A percentile compares a stretch with the other conserved stretches of the same genome.
Evolutionary conservation across 257 asterid species (phyloP).

Genomic region (Dorcoceras hygrometricum): DNA sequence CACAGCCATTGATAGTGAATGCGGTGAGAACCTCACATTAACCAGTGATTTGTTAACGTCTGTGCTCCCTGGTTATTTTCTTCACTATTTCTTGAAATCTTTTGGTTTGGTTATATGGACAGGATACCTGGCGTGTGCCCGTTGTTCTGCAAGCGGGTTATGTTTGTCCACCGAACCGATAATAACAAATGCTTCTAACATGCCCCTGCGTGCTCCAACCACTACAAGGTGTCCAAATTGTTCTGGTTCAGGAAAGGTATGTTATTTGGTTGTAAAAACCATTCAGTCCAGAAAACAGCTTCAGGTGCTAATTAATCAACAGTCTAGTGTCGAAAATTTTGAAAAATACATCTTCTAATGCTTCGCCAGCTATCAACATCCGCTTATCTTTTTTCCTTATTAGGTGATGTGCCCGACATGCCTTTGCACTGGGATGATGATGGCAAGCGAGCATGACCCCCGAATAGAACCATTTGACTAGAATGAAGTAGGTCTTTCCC

Average conservation of each 20-base stretch:
- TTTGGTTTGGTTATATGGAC: conserved; percentile 13
- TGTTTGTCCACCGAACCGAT: conserved; percentile 64
- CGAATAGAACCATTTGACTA: conserved; percentile 86
- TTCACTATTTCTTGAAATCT: neutral
- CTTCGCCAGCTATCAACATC: neutral
- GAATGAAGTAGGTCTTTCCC: conserved; percentile 7
- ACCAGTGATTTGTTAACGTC: neutral
- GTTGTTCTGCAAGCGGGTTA: conserved; percentile 77
- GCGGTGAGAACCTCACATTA: neutral
- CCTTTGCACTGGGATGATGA: conserved; percentile 91
- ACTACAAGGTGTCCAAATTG: conserved; percentile 75
- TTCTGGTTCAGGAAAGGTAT: conserved; percentile 96
- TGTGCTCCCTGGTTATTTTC: neutral
- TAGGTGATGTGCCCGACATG: conserved; percentile 96
- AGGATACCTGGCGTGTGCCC: conserved; percentile 95
- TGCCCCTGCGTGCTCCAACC: conserved; percentile 51
- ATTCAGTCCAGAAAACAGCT: neutral
- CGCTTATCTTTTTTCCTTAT: neutral
- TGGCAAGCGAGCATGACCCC: conserved; percentile 96
- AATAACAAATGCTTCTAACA: conserved; percentile 38
- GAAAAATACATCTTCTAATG: neutral
- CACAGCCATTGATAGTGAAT: no score
- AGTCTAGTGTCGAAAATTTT: no score
- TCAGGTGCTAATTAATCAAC: neutral
- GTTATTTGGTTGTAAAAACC: conserved; percentile 6